phyloP scores from a whole-genome alignment of 2,329 filamentous ascomycete genomes.

The Aspergillus costaricaensis region DNA sequence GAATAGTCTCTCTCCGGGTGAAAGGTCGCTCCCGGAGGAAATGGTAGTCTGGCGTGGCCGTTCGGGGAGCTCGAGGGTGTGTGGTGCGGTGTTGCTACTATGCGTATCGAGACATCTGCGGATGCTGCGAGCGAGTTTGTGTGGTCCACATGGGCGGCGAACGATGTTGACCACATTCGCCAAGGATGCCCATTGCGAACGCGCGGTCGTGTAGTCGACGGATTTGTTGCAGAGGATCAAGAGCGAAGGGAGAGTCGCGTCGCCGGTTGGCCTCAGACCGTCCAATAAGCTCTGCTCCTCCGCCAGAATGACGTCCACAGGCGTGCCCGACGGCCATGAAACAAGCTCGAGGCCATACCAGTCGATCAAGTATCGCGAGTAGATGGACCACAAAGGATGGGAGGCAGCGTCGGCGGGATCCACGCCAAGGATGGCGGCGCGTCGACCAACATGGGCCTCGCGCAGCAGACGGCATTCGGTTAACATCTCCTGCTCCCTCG shows the following conservation, averaged over 20 bases:
- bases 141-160: constrained; percentile 43
- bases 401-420: constrained; percentile 21
- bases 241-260: constrained; percentile 32
- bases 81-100: constrained; percentile 9
- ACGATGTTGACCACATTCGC: constrained; percentile 41
- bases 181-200: constrained; percentile 31
- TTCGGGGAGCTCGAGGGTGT: constrained; percentile 15
- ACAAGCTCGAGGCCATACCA: constrained; percentile 43
- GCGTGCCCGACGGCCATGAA: constrained; percentile 26
- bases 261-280: constrained; percentile 18
- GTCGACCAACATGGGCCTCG: constrained; percentile 28
- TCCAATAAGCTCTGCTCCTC: constrained; percentile 32
- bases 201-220: constrained; percentile 35
- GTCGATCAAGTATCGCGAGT: constrained; percentile 36
- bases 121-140: constrained; percentile 44
- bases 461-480: constrained; percentile 29
- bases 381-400: constrained; percentile 29
- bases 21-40: neutral
- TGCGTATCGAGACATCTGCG: constrained; percentile 30
- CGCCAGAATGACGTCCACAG: constrained; percentile 40
- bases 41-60: constrained; percentile 9
- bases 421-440: constrained; percentile 33
- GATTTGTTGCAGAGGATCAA: constrained; percentile 42
- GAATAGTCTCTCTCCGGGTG: neutral
- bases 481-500: constrained; percentile 22